Conservation (phyloP, 768 basidiomycete genomes). For the Phaffia australis region DNA sequence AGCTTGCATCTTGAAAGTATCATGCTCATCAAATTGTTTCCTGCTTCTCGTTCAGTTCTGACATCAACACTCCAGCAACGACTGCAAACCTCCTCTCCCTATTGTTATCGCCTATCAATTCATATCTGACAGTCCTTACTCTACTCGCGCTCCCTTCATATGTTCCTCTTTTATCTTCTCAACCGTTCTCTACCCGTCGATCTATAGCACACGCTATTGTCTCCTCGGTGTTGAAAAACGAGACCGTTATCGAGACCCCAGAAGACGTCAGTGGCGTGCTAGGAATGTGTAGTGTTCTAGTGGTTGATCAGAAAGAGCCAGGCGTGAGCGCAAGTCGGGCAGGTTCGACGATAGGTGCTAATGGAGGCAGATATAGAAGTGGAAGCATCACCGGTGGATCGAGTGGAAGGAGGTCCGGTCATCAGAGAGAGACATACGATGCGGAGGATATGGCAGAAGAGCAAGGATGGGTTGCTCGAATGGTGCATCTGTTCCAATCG, state of each 20-base stretch:
- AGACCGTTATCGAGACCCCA: constrained; percentile 82
- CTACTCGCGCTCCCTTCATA: constrained; percentile 93
- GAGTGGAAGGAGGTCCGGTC: constrained; percentile 18
- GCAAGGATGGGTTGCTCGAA: constrained; percentile 95
- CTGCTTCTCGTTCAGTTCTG: constrained; percentile 49
- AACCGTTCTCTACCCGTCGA: constrained; percentile 80
- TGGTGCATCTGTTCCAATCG: constrained; percentile 88
- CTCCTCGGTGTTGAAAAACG: constrained; percentile 88
- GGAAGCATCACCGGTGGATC: neutral
- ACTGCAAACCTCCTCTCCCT: constrained; percentile 80
- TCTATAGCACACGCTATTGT: constrained; percentile 91
- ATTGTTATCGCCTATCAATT: constrained; percentile 86
- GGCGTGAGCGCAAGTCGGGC: constrained; percentile 48
- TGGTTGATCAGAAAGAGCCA: constrained; percentile 54
- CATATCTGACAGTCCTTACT: constrained; percentile 90
- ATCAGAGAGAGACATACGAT: constrained; percentile 48
- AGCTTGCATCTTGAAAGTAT: neutral
- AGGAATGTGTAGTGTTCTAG: constrained; percentile 81
- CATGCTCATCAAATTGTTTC: constrained; percentile 18
- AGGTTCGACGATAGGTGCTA: constrained; percentile 29
- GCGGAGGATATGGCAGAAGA: constrained; percentile 91
- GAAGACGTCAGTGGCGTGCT: constrained; percentile 92
- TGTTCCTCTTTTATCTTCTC: constrained; percentile 64
- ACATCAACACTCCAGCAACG: constrained; percentile 77
- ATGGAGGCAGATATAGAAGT: constrained; percentile 25